Evolutionary conservation across 169 alveolate species (phyloP), one percentile per base, ranked within the genome.

Genomic region (Amoebophrya sp.): DNA sequence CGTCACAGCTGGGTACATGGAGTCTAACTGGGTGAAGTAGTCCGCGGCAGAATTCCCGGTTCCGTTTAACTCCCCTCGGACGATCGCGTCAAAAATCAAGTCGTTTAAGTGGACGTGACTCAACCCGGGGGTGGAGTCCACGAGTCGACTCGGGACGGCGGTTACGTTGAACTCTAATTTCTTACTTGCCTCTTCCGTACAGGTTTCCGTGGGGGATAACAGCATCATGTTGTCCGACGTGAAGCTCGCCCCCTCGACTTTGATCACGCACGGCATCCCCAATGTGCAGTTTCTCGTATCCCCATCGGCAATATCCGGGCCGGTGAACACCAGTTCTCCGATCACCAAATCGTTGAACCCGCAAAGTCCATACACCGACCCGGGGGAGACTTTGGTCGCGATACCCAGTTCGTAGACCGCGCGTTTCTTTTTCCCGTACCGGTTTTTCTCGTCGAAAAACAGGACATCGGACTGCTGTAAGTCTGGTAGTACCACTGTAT

Each of bases 191-290:
- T 1, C 18, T 66, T 66, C 38, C 38, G 29, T 25, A 25, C 83
- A 66, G 39, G 39, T n/a, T 66, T 66, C 83, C 35, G 1, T 66
- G 10, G 83, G 83, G 18, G 39, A 25, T 2, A 66, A 25, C 83
- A 66, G 35, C 12, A n/a, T n/a, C 83, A 66, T 66, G 83, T 66
- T 66, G 35, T 66, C 83, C 35, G 39, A 7, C 7, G 83, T 1
- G 18, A 66, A 66, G 32, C 38, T 25, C 35, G 83, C 83, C 32
- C 83, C 83, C 18, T 66, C 83, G 35, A 66, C 83, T 25, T 66
- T 66, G 32, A 66, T 3, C 83, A 66, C 83, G 35, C 83, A 66
- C 83, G 83, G 83, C 83, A 66, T 66, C 32, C 83, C 83, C 32
- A 66, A 25, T 1, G 83, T 66, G 83, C 83, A 66, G 83, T 66